These are phyloP conservation scores for Macrophomina phaseolina DNA, from an alignment of 2,329 filamentous ascomycete species.

Conservation along the genomic window DNA sequence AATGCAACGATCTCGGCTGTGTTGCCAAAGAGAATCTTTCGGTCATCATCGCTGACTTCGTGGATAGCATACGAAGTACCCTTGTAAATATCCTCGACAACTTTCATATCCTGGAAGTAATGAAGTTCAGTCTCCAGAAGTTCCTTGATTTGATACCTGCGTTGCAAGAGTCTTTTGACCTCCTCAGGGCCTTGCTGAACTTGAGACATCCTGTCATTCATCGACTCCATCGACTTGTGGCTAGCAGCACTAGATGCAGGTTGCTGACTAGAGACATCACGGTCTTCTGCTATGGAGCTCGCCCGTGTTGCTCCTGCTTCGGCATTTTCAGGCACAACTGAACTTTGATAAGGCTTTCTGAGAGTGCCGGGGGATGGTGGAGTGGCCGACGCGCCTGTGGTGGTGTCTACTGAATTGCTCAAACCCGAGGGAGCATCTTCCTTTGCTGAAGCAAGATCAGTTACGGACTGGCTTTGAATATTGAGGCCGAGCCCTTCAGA, in stretches of 20 bases:
- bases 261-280: neutral
- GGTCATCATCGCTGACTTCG: slow-evolving; percentile 79
- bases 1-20: slow-evolving; percentile 89
- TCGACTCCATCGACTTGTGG: neutral
- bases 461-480: slow-evolving; percentile 39
- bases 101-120: slow-evolving; percentile 94
- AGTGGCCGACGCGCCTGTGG: neutral
- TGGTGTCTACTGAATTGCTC: neutral
- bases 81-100: slow-evolving; percentile 97
- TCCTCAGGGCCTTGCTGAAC: slow-evolving; percentile 8
- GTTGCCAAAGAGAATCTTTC: slow-evolving; percentile 91
- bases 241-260: slow-evolving; percentile 6
- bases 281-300: neutral
- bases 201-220: neutral
- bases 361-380: slow-evolving; percentile 31
- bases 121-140: slow-evolving; percentile 89
- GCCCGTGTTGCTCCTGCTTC: neutral
- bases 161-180: slow-evolving; percentile 75
- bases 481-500: slow-evolving; percentile 52
- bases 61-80: slow-evolving; percentile 84
- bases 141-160: slow-evolving; percentile 86
- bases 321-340: neutral
- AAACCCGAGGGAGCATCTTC: neutral
- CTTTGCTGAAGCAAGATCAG: neutral
- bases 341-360: slow-evolving; percentile 13